A percentile compares a stretch with the other conserved stretches of the same genome.
Conservation (phyloP, 2,329 filamentous ascomycete species). For the Aureobasidium subglaciale region DNA sequence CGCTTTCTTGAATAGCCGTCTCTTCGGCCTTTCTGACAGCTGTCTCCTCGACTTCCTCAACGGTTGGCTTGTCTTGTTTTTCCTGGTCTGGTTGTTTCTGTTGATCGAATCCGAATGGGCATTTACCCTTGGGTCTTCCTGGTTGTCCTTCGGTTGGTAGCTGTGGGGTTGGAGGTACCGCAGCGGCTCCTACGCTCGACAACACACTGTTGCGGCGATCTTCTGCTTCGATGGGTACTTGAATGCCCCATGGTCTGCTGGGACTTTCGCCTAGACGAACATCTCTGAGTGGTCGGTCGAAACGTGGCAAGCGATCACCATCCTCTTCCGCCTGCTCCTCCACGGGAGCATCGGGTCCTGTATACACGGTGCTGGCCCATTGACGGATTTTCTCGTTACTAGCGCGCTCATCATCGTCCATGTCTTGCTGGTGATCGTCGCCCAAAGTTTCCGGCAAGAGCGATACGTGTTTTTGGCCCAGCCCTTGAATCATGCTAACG, state of each 20-base stretch:
- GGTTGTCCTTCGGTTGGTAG: neutral
- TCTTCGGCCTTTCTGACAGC: neutral
- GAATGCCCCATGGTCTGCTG: conserved; percentile 87
- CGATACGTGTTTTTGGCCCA: conserved; percentile 80
- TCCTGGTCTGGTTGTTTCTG: neutral
- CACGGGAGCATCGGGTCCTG: conserved; percentile 30
- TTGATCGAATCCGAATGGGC: conserved; percentile 44
- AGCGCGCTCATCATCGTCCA: conserved; percentile 34
- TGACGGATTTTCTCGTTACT: conserved; percentile 70
- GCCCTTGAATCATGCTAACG: conserved; percentile 87
- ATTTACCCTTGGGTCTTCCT: conserved; percentile 39
- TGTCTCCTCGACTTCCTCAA: neutral
- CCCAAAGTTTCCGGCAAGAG: conserved; percentile 61
- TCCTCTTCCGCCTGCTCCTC: conserved; percentile 50
- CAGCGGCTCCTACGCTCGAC: conserved; percentile 28
- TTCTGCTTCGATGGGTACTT: conserved; percentile 53
- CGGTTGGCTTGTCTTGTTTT: neutral
- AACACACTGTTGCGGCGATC: conserved; percentile 36
- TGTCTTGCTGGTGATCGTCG: conserved; percentile 37
- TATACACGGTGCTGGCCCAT: conserved; percentile 70
- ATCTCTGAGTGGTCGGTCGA: conserved; percentile 79
- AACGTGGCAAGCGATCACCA: conserved; percentile 62
- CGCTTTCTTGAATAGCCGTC: neutral
- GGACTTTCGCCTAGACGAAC: conserved; percentile 90
- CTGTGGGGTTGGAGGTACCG: neutral